These are phyloP conservation scores for Xylaria sp. DNA, from an alignment of 2,329 filamentous ascomycete genomes.

Conservation along the genomic window DNA sequence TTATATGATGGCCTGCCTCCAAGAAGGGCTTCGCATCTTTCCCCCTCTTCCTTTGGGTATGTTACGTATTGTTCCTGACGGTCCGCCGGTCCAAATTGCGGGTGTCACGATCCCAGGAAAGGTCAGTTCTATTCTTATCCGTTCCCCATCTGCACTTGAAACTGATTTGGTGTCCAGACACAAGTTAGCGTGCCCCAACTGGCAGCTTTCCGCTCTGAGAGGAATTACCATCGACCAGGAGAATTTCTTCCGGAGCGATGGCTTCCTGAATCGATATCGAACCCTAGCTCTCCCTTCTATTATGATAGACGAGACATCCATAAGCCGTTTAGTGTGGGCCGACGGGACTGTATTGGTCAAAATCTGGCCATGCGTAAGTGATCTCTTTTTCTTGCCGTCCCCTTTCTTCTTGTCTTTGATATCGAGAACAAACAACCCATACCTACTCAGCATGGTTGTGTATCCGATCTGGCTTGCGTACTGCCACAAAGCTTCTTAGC, in stretches of 20 bases:
- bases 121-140: slow-evolving; percentile 27
- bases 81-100: slow-evolving; percentile 39
- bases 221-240: slow-evolving; percentile 41
- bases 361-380: slow-evolving; percentile 41
- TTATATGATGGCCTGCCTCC: slow-evolving; percentile 43
- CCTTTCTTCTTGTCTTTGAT: neutral
- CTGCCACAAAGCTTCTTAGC: neutral
- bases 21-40: slow-evolving; percentile 44
- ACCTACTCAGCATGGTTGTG: neutral
- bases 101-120: slow-evolving; percentile 42
- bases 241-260: slow-evolving; percentile 44
- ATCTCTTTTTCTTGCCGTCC: too few relatives aligned
- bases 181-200: slow-evolving; percentile 44
- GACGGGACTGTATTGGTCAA: slow-evolving; percentile 42
- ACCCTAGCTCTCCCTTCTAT: slow-evolving; percentile 42
- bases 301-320: slow-evolving; percentile 43
- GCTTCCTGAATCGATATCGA: slow-evolving; percentile 39
- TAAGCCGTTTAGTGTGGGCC: slow-evolving; percentile 43
- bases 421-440: neutral
- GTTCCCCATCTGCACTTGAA: neutral
- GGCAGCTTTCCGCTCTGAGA: slow-evolving; percentile 42
- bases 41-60: slow-evolving; percentile 42
- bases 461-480: neutral
- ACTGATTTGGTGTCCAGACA: slow-evolving; percentile 31
- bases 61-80: slow-evolving; percentile 38